Conservation (phyloP, 1,139 yeast species). For the Sugiyamaella grinbergsii region DNA sequence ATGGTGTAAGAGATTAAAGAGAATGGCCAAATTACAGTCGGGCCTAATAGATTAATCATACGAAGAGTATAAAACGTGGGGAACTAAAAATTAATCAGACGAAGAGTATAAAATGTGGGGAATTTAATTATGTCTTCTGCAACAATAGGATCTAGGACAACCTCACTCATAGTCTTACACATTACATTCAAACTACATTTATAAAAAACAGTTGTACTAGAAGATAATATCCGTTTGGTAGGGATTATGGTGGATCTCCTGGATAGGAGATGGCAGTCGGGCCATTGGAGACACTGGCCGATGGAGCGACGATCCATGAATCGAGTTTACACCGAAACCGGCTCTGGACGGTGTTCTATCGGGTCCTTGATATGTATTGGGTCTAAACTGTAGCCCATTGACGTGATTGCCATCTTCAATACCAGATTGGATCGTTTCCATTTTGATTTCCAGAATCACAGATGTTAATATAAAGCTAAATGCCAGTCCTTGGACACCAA, state of each 20-base stretch:
- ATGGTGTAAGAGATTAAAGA: no score
- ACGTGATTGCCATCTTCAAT: not conserved
- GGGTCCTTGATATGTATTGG: not conserved
- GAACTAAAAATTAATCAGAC: not conserved
- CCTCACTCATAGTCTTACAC: no score
- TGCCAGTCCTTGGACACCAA: conserved; percentile 9
- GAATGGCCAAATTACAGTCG: no score
- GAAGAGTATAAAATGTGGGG: no score
- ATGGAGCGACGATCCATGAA: not conserved
- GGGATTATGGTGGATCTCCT: not conserved
- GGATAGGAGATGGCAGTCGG: conserved; percentile 1
- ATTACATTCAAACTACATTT: no score
- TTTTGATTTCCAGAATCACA: conserved; percentile 16
- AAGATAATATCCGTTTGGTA: not conserved
- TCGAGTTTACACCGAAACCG: not conserved
- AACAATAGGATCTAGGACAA: no score
- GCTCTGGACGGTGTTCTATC: not conserved
- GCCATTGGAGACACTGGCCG: not conserved
- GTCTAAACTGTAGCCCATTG: not conserved
- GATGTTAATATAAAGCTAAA: conserved; percentile 8
- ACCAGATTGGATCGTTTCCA: conserved; percentile 7
- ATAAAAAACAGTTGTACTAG: no score
- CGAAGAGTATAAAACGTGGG: not conserved
- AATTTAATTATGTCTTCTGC: no score
- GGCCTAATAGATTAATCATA: not conserved